phyloP scores from a whole-genome alignment of 163 green algal genomes.

The Prototheca cutis region DNA sequence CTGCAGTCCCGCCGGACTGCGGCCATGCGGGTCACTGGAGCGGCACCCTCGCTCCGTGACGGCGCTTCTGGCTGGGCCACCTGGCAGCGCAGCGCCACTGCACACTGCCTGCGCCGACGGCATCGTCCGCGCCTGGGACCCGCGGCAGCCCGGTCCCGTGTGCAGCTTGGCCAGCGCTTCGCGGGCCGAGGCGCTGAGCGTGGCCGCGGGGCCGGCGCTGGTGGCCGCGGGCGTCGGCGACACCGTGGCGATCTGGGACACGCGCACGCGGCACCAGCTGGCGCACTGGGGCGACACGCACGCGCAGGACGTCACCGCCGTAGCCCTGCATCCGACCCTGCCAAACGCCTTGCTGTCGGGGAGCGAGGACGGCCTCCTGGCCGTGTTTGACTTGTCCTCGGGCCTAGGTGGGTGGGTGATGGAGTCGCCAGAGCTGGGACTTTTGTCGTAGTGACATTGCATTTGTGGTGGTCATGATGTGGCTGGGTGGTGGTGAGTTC shows the following conservation, averaged over 20 bases:
- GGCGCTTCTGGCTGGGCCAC: background rate
- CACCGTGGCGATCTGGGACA: constrained; percentile 67
- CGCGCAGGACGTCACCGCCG: constrained; percentile 46
- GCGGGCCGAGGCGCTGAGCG: background rate
- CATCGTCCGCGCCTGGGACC: constrained; percentile 21
- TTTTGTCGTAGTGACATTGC: too few relatives aligned
- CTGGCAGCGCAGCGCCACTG: constrained; percentile 15
- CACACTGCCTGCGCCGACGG: constrained; percentile 16
- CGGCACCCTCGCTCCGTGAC: constrained; percentile 9
- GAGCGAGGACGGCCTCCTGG: constrained; percentile 57
- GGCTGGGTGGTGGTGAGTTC: background rate
- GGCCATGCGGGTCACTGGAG: constrained; percentile 12
- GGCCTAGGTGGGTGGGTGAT: constrained; percentile 23
- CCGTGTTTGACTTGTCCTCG: constrained; percentile 51
- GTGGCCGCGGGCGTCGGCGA: constrained; percentile 52
- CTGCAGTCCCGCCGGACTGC: constrained; percentile 14
- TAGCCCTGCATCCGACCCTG: constrained; percentile 41
- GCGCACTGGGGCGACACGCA: constrained; percentile 61
- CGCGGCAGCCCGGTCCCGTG: background rate
- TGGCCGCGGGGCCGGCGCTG: constrained; percentile 6
- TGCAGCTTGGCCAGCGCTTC: background rate
- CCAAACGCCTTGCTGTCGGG: constrained; percentile 39
- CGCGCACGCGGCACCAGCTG: constrained; percentile 28
- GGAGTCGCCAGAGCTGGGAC: background rate
- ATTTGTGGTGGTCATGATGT: background rate